Conservation (phyloP, 23 red algal species). For the Gracilaria gracilis region DNA sequence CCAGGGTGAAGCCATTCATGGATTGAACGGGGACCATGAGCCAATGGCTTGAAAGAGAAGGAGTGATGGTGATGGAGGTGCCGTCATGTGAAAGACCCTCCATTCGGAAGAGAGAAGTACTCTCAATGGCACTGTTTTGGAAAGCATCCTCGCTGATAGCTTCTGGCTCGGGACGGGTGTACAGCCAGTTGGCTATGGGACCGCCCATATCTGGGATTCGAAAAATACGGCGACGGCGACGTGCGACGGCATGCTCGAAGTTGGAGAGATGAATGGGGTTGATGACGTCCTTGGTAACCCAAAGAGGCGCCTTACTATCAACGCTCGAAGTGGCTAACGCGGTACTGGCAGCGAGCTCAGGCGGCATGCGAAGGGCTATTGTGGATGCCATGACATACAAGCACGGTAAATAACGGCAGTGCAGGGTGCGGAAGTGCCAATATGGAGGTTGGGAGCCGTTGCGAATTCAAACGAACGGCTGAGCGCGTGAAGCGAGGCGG, state of each 20-base stretch:
- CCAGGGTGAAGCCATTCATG: slow-evolving; percentile 62
- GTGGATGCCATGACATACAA: slow-evolving; percentile 6
- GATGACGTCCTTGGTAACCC: slow-evolving; percentile 28
- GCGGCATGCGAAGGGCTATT: slow-evolving; percentile 49
- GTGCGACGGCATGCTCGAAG: slow-evolving; percentile 3
- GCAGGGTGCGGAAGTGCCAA: background rate
- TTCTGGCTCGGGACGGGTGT: slow-evolving; percentile 50
- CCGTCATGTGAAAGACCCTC: background rate
- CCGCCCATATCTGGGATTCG: slow-evolving; percentile 45
- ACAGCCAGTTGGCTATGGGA: slow-evolving; percentile 58
- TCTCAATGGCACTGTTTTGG: slow-evolving; percentile 49
- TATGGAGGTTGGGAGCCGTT: background rate
- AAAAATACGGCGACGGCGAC: slow-evolving; percentile 37
- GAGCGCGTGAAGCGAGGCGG: background rate
- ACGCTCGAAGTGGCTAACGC: slow-evolving; percentile 55
- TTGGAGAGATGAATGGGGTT: slow-evolving; percentile 6
- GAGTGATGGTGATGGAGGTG: slow-evolving; percentile 36
- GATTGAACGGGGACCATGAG: slow-evolving; percentile 64
- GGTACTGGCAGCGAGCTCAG: slow-evolving; percentile 33
- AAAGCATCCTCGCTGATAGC: slow-evolving; percentile 66
- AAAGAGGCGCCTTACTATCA: slow-evolving; percentile 30
- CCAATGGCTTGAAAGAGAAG: slow-evolving; percentile 55
- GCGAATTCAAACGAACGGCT: background rate
- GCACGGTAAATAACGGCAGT: background rate
- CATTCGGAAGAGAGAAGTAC: slow-evolving; percentile 63